Percentiles rank a stretch among this genome's conserved stretches.
Evolutionary conservation across 495 filamentous ascomycete genomes (phyloP).

Genomic region (Hypoxylon fuscum): DNA sequence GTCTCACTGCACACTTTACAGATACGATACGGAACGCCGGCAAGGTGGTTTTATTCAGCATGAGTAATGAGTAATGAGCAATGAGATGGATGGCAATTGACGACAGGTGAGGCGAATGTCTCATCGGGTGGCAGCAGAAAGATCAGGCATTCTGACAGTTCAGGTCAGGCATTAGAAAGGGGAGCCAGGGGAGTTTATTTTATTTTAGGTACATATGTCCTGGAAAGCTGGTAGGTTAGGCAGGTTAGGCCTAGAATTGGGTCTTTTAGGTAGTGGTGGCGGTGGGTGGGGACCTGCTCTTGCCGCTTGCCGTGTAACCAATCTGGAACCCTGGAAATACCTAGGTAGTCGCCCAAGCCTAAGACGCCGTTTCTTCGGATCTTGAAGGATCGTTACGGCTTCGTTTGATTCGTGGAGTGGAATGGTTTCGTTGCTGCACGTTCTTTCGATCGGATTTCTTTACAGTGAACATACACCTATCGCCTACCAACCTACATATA

Average conservation of each 20-base stretch:
- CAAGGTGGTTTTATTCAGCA: slow-evolving; percentile 20
- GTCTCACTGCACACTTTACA: too few species aligned
- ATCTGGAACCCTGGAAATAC: too few species aligned
- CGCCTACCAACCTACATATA: not conserved
- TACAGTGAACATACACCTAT: too few species aligned
- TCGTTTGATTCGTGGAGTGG: too few species aligned
- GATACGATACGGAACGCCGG: too few species aligned
- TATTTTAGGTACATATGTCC: too few species aligned
- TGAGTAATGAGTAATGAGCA: slow-evolving; percentile 13
- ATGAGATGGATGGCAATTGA: slow-evolving; percentile 11
- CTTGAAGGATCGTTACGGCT: slow-evolving; percentile 9
- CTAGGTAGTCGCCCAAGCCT: too few species aligned
- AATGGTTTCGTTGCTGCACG: too few species aligned
- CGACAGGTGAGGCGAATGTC: slow-evolving; percentile 2
- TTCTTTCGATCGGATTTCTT: too few species aligned
- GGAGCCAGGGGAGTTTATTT: too few species aligned
- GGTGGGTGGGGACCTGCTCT: slow-evolving; percentile 17
- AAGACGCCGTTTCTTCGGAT: slow-evolving; percentile 33
- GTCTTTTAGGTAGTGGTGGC: slow-evolving; percentile 12
- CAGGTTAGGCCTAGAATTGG: too few species aligned
- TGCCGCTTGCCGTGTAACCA: slow-evolving; percentile 13
- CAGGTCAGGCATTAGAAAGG: not conserved
- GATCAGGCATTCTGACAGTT: slow-evolving; percentile 6
- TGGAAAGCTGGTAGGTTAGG: too few species aligned
- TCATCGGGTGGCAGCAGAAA: not conserved